Percentiles rank a stretch among this genome's conserved stretches.
phyloP scores from a whole-genome alignment of 768 basidiomycete genomes.

The Kwoniella sp. region DNA sequence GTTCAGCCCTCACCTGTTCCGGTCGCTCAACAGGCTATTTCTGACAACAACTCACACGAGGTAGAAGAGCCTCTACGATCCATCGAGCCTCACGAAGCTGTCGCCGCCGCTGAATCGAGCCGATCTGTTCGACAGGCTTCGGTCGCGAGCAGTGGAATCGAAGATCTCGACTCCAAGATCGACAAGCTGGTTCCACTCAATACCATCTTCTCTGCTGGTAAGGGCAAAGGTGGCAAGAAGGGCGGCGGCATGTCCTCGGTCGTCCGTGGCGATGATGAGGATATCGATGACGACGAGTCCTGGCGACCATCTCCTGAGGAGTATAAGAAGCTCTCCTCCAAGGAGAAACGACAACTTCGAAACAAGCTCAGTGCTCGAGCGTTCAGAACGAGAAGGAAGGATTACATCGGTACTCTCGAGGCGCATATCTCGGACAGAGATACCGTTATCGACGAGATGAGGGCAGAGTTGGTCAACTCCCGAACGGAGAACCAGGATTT shows the following conservation, averaged over 20 bases:
- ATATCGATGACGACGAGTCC: conserved; percentile 53
- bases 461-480: conserved; percentile 75
- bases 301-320: conserved; percentile 68
- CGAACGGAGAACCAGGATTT: conserved; percentile 81
- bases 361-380: conserved; percentile 97
- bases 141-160: conserved; percentile 19
- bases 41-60: conserved; percentile 11
- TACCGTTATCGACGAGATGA: conserved; percentile 81
- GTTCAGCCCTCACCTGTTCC: conserved; percentile 7
- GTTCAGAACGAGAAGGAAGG: conserved; percentile 92
- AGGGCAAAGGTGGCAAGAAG: conserved; percentile 56
- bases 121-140: conserved; percentile 26
- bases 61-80: conserved; percentile 33
- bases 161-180: conserved; percentile 28
- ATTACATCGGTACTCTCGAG: conserved; percentile 93
- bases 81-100: conserved; percentile 31
- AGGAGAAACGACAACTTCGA: conserved; percentile 91
- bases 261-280: conserved; percentile 51
- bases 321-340: conserved; percentile 90
- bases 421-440: conserved; percentile 91
- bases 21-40: conserved; percentile 1
- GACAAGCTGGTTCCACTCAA: conserved; percentile 45
- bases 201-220: conserved; percentile 53
- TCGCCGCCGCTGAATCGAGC: conserved; percentile 8
- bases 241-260: conserved; percentile 55